These are phyloP conservation scores for Calonectria pteridis DNA, from an alignment of 2,329 filamentous ascomycete genomes.

Conservation along the genomic window DNA sequence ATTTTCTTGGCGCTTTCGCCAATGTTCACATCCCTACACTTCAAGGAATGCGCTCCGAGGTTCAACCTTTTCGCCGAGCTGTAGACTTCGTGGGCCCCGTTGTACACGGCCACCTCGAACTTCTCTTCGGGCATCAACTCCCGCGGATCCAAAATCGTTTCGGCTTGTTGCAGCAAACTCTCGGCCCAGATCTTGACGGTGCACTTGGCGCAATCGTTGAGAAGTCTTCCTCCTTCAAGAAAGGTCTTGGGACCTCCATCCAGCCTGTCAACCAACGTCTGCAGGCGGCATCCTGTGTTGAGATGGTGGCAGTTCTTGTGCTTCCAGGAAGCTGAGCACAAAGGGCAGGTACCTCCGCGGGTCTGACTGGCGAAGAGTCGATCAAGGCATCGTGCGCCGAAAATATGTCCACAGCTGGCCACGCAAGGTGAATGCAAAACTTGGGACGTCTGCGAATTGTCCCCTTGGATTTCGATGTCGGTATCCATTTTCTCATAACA, in stretches of 20 bases:
- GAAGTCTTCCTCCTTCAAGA: neutral
- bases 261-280: neutral
- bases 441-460: neutral
- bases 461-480: neutral
- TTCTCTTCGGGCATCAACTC: neutral
- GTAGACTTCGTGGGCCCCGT: neutral
- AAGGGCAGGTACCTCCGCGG: neutral
- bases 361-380: no score
- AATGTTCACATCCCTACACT: neutral
- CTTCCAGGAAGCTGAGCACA: neutral
- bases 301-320: neutral
- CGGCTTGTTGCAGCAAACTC: neutral
- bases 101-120: neutral
- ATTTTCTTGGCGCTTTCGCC: neutral
- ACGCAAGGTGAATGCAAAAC: slow-evolving; percentile 24
- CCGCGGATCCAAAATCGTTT: neutral
- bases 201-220: neutral
- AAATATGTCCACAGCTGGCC: slow-evolving; percentile 37
- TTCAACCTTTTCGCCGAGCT: neutral
- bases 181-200: neutral
- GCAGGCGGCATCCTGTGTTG: neutral
- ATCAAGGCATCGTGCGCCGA: slow-evolving; percentile 26
- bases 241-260: neutral
- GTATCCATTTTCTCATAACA: neutral
- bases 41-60: neutral